These are phyloP conservation scores for Heliamphora exappendiculata DNA, from an alignment of 148 eudicot species.

Conservation along the genomic window DNA sequence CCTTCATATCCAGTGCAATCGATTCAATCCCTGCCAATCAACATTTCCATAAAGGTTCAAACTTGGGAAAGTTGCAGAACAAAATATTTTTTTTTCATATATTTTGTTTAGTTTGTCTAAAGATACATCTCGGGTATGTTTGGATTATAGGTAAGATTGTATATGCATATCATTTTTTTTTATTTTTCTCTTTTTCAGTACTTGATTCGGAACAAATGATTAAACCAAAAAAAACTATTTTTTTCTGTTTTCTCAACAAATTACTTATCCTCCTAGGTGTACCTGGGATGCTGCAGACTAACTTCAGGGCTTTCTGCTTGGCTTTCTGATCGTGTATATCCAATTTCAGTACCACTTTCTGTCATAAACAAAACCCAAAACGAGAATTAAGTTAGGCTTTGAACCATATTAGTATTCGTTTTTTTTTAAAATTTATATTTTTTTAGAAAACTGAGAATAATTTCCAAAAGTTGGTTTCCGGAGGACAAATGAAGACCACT, in stretches of 20 bases:
- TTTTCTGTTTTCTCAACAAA: neutral
- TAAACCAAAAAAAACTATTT: neutral
- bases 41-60: neutral
- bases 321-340: constrained; percentile 52
- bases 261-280: constrained; percentile 6
- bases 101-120: neutral
- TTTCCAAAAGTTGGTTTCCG: too few species aligned
- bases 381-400: too few species aligned
- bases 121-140: too few species aligned
- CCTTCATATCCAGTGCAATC: constrained; percentile 45
- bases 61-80: neutral
- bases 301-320: constrained; percentile 71
- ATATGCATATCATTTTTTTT: too few species aligned
- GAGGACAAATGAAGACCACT: too few species aligned
- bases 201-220: too few species aligned
- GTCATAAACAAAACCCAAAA: constrained; percentile 12
- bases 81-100: neutral
- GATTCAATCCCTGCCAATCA: constrained; percentile 49
- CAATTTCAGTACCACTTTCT: constrained; percentile 48
- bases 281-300: constrained; percentile 50
- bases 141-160: neutral
- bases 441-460: too few species aligned
- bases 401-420: too few species aligned
- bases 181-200: neutral
- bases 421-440: too few species aligned